Evolutionary conservation across 2,329 filamentous ascomycete genomes (phyloP), one percentile per base, ranked within the genome.

Genomic region (Dactylellina leptospora): DNA sequence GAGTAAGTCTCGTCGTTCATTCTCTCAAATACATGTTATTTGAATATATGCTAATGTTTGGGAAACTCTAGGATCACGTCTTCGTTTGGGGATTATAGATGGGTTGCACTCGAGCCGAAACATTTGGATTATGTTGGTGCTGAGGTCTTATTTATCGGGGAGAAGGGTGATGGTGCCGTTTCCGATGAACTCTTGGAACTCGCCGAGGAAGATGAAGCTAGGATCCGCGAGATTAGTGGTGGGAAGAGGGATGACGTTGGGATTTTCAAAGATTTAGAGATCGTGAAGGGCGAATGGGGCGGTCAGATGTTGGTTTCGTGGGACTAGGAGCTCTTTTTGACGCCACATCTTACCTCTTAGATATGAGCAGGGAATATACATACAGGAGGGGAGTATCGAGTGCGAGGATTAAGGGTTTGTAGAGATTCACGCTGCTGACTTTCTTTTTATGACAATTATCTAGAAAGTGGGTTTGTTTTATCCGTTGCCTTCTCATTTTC

Each of bases 71-170:
- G 88, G 36, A 82, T 95, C 20, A 82, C 87, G 27, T 84, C 91
- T 1, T 89, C 90, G 72, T 96, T 96, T 77, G 82, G 84, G 13
- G 84, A 85, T 4, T 83, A 90, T 1, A 87, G 90, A 45, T 96
- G 92, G 92, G 83, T 87, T 62, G 87, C 90, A 0, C 83, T 90
- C 0, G 83, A 88, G 74, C 90, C 92, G 0, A 86, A 89, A 66
- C 87, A 92, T 75, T 82, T 96, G 2, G 85, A 93, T 76, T 91
- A 90, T 77, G 84, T 84, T 30, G 90, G 91, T 74, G 85, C 89
- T 0, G 91, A 96, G 77, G 84, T 96, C 59, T 81, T 96, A 8
- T 83, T 96, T 63, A 88, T 96, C 45, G 92, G 92, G 4, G 87
- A 91, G 76, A 84, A 84, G 0, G 82, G 85, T 0, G 85, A 85